Conservation (phyloP, 495 filamentous ascomycete species). For the Penicillium macrosclerotiorum region DNA sequence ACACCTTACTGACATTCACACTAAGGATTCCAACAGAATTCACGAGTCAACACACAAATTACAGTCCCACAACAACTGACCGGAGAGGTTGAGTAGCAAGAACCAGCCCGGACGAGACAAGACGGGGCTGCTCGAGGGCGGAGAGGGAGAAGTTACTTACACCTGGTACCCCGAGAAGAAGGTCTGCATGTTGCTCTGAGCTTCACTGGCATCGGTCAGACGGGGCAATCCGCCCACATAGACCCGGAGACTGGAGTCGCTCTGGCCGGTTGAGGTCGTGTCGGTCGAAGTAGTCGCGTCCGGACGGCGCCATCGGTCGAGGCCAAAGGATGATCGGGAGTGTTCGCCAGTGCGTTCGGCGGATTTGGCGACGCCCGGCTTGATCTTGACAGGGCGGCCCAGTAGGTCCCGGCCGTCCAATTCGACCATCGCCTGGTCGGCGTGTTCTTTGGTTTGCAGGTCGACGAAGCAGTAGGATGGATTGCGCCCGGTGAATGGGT, state of each 20-base stretch:
- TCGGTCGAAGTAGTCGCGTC: conserved; percentile 8
- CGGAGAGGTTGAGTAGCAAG: background rate
- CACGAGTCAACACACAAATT: conserved; percentile 7
- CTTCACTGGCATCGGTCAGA: conserved; percentile 53
- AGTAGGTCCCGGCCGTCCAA: conserved; percentile 53
- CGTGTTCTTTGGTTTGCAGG: conserved; percentile 52
- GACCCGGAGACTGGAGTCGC: conserved; percentile 51
- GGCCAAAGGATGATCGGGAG: conserved; percentile 23
- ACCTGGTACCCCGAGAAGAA: conserved; percentile 61
- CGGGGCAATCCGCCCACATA: conserved; percentile 63
- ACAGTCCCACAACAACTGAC: background rate
- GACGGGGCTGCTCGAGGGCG: no score
- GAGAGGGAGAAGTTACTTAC: no score
- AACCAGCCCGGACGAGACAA: no score
- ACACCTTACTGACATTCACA: conserved; percentile 62
- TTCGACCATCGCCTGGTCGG: conserved; percentile 53
- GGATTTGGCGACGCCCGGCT: conserved; percentile 53
- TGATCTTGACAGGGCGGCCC: conserved; percentile 58
- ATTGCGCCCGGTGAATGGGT: conserved; percentile 65
- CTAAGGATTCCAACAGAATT: conserved; percentile 15
- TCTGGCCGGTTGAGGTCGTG: conserved; percentile 16
- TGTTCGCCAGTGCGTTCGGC: conserved; percentile 15
- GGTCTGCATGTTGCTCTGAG: conserved; percentile 50
- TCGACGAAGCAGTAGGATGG: conserved; percentile 73
- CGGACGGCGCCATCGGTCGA: conserved; percentile 39